Base-by-base conservation (phyloP, 129 eudicot species). In the Artemisia argyi region DNA sequence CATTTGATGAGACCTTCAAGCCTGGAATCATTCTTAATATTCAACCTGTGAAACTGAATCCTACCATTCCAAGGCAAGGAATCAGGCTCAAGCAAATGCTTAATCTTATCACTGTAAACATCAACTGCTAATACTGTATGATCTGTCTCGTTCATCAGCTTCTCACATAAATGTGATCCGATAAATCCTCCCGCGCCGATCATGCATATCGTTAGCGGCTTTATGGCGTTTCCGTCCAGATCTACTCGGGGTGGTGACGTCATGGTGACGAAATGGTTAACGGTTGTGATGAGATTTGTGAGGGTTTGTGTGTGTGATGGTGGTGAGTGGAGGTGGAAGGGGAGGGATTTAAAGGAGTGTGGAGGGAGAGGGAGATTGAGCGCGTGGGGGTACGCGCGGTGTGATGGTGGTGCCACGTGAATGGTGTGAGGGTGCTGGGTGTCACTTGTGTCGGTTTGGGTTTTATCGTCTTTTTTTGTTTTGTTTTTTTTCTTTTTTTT, bases 101-200 rank as follows among this genome's bases (percentile, higher is more conserved):
- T 94, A 87, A 94, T 90, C 93, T 94, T 94, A 80, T 94, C 98
- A 73, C 75, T 88, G 72, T 90, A 88, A 6, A 94, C 98, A 52
- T 94, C 98, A 18, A 94, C 98, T 9, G 97, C 98, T 64, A 90
- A 71, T 32, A 94, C 89, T 46, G 74, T 90, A 81, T 94, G 98
- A 46, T 82, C 77, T 18, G 97, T 94, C 76, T 94, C 96, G 22
- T 80, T 15, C 90, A 94, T 74, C 75, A 94, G 66, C 73, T 90
- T 94, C 89, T 94, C 97, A 75, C 98, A 94, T 69, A 94, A 84
- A 71, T 94, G 98, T 32, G 98, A 94, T 8, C 98, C 98, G 32
- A 94, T 94, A 91, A 94, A 94, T 12, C 98, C 98, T 60, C 98
- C 98, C 65, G 97, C 97, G 1, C 98, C 98, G 47, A 94, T 94